Percentiles rank a stretch among this genome's conserved stretches.
phyloP scores from a whole-genome alignment of 345 rosid genomes.

The Chamaenerion angustifolium region DNA sequence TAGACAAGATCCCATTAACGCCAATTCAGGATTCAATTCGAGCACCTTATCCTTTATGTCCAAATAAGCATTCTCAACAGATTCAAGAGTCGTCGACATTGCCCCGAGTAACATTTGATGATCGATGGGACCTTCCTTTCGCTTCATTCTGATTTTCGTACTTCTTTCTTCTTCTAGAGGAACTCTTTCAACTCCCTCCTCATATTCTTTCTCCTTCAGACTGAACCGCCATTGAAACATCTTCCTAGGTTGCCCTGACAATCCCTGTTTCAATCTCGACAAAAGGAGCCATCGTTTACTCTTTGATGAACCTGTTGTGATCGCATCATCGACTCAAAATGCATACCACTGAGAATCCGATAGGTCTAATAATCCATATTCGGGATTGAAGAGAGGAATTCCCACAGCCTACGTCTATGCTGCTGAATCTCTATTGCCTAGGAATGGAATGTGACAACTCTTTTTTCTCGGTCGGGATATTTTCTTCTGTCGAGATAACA shows the following conservation, averaged over 20 bases:
- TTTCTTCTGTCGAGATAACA: slow-evolving; percentile 11
- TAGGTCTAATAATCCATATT: slow-evolving; percentile 74
- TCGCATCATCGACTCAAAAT: slow-evolving; percentile 77
- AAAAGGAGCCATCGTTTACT: slow-evolving; percentile 71
- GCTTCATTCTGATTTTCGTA: slow-evolving; percentile 36
- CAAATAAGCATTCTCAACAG: slow-evolving; percentile 65
- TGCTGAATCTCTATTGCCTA: slow-evolving; percentile 37
- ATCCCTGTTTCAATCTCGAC: slow-evolving; percentile 76
- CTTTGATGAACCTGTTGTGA: slow-evolving; percentile 46
- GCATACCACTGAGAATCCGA: slow-evolving; percentile 90
- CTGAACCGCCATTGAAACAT: slow-evolving; percentile 74
- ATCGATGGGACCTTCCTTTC: slow-evolving; percentile 73
- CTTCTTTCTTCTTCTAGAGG: slow-evolving; percentile 19
- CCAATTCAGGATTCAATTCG: slow-evolving; percentile 79
- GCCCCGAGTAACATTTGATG: slow-evolving; percentile 71
- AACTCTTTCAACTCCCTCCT: slow-evolving; percentile 25
- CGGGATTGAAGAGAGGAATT: slow-evolving; percentile 65
- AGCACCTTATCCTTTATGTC: slow-evolving; percentile 94
- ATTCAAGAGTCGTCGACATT: slow-evolving; percentile 66
- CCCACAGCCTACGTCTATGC: slow-evolving; percentile 47
- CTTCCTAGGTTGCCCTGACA: slow-evolving; percentile 41
- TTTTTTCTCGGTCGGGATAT: slow-evolving; percentile 21
- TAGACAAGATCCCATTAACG: slow-evolving; percentile 93
- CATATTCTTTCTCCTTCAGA: slow-evolving; percentile 48
- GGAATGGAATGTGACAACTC: slow-evolving; percentile 40